Conservation (phyloP, 306 rosid genomes). For the Betula pendula region DNA sequence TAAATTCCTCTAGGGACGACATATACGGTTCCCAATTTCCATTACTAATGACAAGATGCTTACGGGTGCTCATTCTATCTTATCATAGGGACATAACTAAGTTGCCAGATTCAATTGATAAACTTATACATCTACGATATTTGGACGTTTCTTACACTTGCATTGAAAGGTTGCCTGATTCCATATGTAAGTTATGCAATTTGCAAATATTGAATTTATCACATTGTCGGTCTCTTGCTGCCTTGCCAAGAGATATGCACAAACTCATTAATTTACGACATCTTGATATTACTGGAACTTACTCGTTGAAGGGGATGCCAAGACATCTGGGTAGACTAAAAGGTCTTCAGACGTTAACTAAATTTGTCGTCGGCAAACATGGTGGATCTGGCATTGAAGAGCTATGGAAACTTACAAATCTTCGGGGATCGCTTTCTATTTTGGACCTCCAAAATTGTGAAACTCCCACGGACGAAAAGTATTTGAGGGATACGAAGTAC, state of each 20-base stretch:
- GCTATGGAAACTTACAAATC: constrained; percentile 11
- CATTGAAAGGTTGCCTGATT: background rate
- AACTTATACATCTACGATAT: background rate
- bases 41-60: background rate
- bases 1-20: no score
- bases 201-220: background rate
- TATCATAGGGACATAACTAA: background rate
- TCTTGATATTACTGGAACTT: background rate
- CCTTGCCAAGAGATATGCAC: background rate
- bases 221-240: background rate
- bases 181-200: background rate
- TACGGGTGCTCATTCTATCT: constrained; percentile 8
- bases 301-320: background rate
- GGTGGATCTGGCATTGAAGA: constrained; percentile 5
- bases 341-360: background rate
- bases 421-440: no score
- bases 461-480: background rate
- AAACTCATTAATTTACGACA: background rate
- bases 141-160: background rate
- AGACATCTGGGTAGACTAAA: background rate
- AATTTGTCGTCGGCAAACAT: background rate
- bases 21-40: no score
- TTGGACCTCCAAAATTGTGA: background rate
- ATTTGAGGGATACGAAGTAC: background rate
- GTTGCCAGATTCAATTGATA: background rate